Base-by-base conservation (phyloP, 2,329 filamentous ascomycete genomes). In the Botryotinia calthae region DNA sequence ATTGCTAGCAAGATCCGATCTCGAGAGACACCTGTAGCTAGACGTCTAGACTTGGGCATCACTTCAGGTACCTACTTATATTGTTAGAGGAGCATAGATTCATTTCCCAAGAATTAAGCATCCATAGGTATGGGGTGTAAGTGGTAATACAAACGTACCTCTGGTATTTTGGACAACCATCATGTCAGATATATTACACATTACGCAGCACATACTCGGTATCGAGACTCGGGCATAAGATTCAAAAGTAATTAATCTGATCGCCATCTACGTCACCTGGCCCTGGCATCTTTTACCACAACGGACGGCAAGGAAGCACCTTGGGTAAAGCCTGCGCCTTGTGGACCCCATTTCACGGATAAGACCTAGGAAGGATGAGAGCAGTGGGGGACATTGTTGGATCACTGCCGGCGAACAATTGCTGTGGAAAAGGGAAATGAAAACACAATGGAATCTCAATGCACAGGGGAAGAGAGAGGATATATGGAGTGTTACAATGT, bases 251-350 rank as follows among this genome's bases (percentile, higher is more conserved):
- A 67, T 54, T 37, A 54, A 54, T 54, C 64, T 40, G 34, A 67
- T 67, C 64, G 64, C 64, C 64, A 31, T 56, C 34, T 56, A 56
- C 65, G 65, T 54, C 64, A 67, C 64, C 31, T 10, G 25, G n/a
- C 16, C 61, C 37, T 28, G 22, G 61, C 28, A 56, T 68, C 37
- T 31, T 31, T 31, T 40, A 14, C 37, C 37, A 56, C 63, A 51
- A 42, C 48, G 48, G 48, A 31, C 48, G 64, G 48, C 28, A 40
- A 54, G 46, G 31, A 65, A n/a, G 34, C 20, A 37, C 28, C 44
- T n/a, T 31, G 25, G 34, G 34, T 37, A 25, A 61, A 61, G 58
- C 22, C 28, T 37, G 63, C 40, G 63, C 62, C 62, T 31, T 46
- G 34, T 56, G 25, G 48, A 56, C 22, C 61, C 40, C 18, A 16